Percentiles rank a stretch among this genome's conserved stretches.
Evolutionary conservation across 768 basidiomycete genomes (phyloP).

Genomic region (Ramaria sp.): DNA sequence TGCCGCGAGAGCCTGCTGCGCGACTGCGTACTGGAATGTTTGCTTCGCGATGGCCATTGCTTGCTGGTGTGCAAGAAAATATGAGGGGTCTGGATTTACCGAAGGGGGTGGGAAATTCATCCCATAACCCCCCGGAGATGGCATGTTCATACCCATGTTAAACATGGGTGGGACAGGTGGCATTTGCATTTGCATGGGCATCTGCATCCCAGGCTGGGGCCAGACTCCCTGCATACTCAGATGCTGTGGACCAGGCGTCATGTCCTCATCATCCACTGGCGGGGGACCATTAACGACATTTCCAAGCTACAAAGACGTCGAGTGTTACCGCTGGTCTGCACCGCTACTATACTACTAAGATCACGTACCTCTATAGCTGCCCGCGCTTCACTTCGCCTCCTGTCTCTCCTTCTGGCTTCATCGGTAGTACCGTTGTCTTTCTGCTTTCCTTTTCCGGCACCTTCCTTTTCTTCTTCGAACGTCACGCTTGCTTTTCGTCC

Average conservation of each 20-base stretch:
- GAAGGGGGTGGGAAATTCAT: conserved; percentile 20
- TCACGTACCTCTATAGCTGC: conserved; percentile 74
- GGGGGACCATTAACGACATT: conserved; percentile 76
- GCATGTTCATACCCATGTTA: conserved; percentile 14
- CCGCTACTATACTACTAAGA: not conserved
- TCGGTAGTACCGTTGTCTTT: conserved; percentile 15
- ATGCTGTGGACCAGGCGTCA: conserved; percentile 18
- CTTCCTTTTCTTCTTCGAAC: conserved; percentile 42
- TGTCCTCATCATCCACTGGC: conserved; percentile 39
- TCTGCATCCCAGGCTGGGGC: conserved; percentile 20
- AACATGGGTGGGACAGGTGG: conserved; percentile 28
- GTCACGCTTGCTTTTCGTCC: conserved; percentile 52
- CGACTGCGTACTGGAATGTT: conserved; percentile 82
- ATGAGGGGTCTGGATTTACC: conserved; percentile 42
- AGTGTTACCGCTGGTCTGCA: not conserved
- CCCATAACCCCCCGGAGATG: conserved; percentile 25
- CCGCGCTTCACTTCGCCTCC: conserved; percentile 73
- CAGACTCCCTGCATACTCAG: conserved; percentile 14
- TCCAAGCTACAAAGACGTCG: conserved; percentile 47
- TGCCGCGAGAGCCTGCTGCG: conserved; percentile 80
- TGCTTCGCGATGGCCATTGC: conserved; percentile 84
- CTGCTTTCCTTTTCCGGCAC: conserved; percentile 4
- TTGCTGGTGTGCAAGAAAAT: conserved; percentile 72
- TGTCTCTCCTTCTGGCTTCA: conserved; percentile 54
- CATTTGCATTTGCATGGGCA: conserved; percentile 31